Evolutionary conservation across 306 rosid species (phyloP).

Genomic region (Trifolium pratense): DNA sequence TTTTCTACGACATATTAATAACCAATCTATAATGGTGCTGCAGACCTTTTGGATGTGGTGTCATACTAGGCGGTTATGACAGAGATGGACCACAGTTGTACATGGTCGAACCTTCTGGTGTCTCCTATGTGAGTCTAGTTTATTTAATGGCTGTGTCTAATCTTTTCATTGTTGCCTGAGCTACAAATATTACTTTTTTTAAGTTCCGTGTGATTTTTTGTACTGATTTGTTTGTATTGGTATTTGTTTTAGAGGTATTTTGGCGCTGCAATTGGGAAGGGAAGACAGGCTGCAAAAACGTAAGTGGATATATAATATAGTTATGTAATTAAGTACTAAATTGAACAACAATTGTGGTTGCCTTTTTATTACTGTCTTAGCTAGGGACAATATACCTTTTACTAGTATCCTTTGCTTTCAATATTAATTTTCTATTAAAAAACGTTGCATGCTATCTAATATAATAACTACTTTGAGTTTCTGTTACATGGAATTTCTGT

Average conservation of each 20-base stretch:
- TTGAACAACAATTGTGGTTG: background rate
- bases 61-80: conserved; percentile 95
- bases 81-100: conserved; percentile 97
- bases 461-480: background rate
- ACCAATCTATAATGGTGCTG: conserved; percentile 37
- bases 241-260: conserved; percentile 74
- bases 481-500: conserved; percentile 12
- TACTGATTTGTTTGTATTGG: conserved; percentile 42
- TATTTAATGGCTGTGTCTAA: conserved; percentile 14
- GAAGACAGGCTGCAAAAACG: conserved; percentile 99
- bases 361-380: background rate
- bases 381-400: background rate
- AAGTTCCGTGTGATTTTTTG: conserved; percentile 21
- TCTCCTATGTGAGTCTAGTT: conserved; percentile 75
- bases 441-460: background rate
- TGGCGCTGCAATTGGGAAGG: conserved; percentile 99
- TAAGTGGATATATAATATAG: conserved; percentile 49
- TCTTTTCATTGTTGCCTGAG: conserved; percentile 19
- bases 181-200: background rate
- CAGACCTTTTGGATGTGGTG: conserved; percentile 99
- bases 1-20: background rate
- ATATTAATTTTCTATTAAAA: background rate
- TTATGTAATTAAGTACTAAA: background rate
- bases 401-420: conserved; percentile 8
- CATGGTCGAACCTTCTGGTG: conserved; percentile 98